Conservation (phyloP, 169 alveolate species). For the Plasmodium vivax region DNA sequence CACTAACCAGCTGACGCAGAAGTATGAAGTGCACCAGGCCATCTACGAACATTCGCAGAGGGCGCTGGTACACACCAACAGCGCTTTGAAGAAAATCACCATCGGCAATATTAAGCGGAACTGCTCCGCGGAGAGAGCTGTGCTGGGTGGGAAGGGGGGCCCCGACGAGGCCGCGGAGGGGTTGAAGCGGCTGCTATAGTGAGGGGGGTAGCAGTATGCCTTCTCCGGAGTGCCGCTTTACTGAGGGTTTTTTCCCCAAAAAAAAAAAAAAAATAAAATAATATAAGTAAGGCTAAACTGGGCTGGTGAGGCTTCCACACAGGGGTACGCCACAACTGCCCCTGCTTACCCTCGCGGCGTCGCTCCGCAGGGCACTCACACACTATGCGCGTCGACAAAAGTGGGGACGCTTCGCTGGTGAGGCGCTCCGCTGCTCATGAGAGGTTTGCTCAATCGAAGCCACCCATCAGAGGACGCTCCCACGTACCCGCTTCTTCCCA, state of each 20-base stretch:
- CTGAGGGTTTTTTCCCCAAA: background rate
- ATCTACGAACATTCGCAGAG: conserved; percentile 21
- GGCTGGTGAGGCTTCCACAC: background rate
- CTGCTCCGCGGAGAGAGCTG: background rate
- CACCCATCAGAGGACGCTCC: background rate
- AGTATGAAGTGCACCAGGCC: conserved; percentile 47
- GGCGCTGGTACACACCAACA: conserved; percentile 23
- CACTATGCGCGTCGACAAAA: background rate
- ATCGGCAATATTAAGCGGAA: conserved; percentile 25
- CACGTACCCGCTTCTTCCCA: background rate
- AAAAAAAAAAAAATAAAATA: too few species aligned
- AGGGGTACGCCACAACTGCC: background rate
- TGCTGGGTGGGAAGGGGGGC: background rate
- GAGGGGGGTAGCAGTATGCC: background rate
- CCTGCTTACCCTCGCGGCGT: background rate
- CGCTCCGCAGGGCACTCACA: background rate
- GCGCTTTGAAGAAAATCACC: conserved; percentile 32
- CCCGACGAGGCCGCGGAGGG: background rate
- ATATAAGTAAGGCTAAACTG: background rate
- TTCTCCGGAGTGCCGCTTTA: background rate
- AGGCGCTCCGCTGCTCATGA: background rate
- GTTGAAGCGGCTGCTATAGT: background rate
- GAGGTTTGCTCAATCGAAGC: background rate
- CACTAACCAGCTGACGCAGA: conserved; percentile 5
- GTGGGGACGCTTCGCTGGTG: background rate